Evolutionary conservation across 768 basidiomycete genomes (phyloP).

Genomic region (Peribolospora kevripleyi): DNA sequence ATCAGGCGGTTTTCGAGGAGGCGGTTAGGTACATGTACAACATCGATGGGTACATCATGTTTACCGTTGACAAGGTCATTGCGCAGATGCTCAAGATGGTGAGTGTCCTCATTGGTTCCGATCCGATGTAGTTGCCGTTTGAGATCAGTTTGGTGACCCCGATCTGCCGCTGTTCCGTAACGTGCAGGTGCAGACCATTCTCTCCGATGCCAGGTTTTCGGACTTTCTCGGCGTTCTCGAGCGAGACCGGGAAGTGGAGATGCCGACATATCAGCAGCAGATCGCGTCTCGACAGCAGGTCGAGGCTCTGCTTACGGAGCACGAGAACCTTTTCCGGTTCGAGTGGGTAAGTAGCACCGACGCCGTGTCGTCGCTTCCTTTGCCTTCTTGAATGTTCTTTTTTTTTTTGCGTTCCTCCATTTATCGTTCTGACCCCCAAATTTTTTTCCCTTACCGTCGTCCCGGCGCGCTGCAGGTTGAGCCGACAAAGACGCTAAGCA

Average conservation of each 20-base stretch:
- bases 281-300: conserved; percentile 24
- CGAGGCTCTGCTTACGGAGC: conserved; percentile 20
- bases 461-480: conserved; percentile 21
- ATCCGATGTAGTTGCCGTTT: neutral
- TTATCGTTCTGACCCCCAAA: conserved; percentile 8
- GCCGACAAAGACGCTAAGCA: conserved; percentile 24
- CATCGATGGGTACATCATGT: conserved; percentile 69
- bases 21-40: conserved; percentile 87
- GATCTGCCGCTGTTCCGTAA: conserved; percentile 16
- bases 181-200: conserved; percentile 55
- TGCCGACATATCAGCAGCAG: conserved; percentile 18
- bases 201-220: conserved; percentile 62
- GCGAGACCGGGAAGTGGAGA: conserved; percentile 10
- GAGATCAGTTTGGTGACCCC: neutral
- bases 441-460: conserved; percentile 18
- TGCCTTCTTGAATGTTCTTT: neutral
- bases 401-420: conserved; percentile 10
- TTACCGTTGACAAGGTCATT: conserved; percentile 82
- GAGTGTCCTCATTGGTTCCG: conserved; percentile 10
- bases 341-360: conserved; percentile 20
- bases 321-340: conserved; percentile 25
- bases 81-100: conserved; percentile 80
- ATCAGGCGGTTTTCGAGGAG: conserved; percentile 79
- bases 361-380: neutral
- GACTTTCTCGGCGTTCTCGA: conserved; percentile 26